Evolutionary conservation across 768 basidiomycete genomes (phyloP).

Genomic region (Mycena capillaripes): DNA sequence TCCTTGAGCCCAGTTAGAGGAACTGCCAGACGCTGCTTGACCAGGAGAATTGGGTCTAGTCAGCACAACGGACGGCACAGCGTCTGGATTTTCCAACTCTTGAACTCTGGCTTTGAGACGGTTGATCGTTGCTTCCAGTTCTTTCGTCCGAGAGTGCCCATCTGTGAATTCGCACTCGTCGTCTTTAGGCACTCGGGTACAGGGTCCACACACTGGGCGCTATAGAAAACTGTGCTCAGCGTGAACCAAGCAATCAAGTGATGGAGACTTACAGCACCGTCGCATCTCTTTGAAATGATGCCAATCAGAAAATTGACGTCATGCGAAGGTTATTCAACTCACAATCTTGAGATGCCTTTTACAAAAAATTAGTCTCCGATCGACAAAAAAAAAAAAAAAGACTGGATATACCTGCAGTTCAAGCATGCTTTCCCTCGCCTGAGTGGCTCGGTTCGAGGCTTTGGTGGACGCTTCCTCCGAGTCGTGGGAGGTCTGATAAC

Average conservation of each 20-base stretch:
- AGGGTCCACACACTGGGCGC: constrained; percentile 54
- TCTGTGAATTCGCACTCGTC: constrained; percentile 65
- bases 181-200: constrained; percentile 52
- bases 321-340: background rate
- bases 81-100: constrained; percentile 49
- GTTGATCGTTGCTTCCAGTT: constrained; percentile 54
- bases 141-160: constrained; percentile 52
- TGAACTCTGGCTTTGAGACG: constrained; percentile 54
- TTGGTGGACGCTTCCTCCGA: constrained; percentile 31
- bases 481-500: constrained; percentile 15
- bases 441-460: constrained; percentile 37
- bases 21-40: background rate
- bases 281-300: constrained; percentile 34
- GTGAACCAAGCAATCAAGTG: background rate
- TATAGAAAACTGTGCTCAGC: background rate
- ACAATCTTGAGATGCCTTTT: constrained; percentile 36
- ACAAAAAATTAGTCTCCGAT: background rate
- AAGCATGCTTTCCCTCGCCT: constrained; percentile 42
- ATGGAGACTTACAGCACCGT: constrained; percentile 30
- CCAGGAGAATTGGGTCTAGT: background rate
- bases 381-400: background rate
- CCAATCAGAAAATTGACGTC: background rate
- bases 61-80: constrained; percentile 26
- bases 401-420: constrained; percentile 39
- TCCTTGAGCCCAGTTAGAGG: background rate